Evolutionary conservation across 2,329 filamentous ascomycete genomes (phyloP), one percentile per base, ranked within the genome.

Genomic region (Diaporthe destruens): DNA sequence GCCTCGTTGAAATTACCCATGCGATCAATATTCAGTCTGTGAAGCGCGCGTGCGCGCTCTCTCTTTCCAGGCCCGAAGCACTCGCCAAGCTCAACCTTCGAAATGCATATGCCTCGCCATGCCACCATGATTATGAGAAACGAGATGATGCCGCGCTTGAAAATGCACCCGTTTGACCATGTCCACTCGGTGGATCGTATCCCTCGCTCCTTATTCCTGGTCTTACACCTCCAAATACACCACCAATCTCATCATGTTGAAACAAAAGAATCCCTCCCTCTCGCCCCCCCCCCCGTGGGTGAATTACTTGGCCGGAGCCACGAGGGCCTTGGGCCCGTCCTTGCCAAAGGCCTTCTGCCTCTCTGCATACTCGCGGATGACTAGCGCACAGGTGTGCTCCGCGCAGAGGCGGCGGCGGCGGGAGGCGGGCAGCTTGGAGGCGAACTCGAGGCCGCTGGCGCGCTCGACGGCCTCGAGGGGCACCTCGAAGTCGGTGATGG

Each of bases 381-480:
- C 86, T 72, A 98, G 85, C 7, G 93, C 89, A 82, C 96, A 99
- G 75, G 87, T 89, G n/a, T 95, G 89, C 80, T 99, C 96, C 76
- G 93, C 87, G 82, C 96, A 99, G 69, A 99, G 85, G 74, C 92
- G 89, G 84, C 91, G 95, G 79, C 94, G 88, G 77, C 95, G 89
- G 79, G 91, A 86, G 2, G 87, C 81, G 7, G 95, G 93, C 80
- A 99, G 84, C 84, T 96, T 93, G 25, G 88, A 87, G 36, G 94
- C 94, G 83, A 99, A 99, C 81, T 98, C 95, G 78, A 99, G 85
- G 6, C 96, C 96, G 76, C 93, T 95, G 2, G 96, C 96, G 75
- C 95, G 89, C 88, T 99, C 96, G 47, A 99, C 91, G 12, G 92
- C 93, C 86, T 98, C 96, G 49, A 99, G 81, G 0, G 96, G 96